Base-by-base conservation (phyloP, 768 basidiomycete genomes). In the Paxillus rubicundulus region DNA sequence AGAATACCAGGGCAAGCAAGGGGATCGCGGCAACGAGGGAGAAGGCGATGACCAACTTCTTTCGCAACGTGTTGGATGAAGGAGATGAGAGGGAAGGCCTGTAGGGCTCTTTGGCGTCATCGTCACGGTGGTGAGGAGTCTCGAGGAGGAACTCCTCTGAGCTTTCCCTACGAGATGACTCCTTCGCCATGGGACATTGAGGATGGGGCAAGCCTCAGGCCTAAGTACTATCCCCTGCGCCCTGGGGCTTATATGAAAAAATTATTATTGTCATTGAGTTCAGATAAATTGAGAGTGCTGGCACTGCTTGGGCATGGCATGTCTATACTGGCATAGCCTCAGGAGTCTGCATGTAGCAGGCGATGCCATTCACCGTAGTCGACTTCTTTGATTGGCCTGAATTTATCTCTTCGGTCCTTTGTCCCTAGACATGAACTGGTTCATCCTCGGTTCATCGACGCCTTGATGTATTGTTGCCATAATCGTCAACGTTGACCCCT, bases 11-110 rank as follows among this genome's bases (percentile, higher is more conserved):
- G 21, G 53, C 44, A 33, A 50, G 53, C 14, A 77, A 55, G 12
- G 73, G 64, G 34, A 65, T 49, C 7, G 66, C 41, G 17, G 63
- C 58, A n/a, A 75, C 59, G 12, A 65, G 55, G 10, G 62, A 20
- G 36, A 41, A 52, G 1, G 32, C 18, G n/a, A 32, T 45, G n/a
- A 40, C 24, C 21, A 45, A 21, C 28, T 34, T 20, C 20, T 34
- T 20, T 41, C 32, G 51, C 1, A 5, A 32, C 13, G 32, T 50
- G 17, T 47, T 28, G 20, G 14, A 40, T 14, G 21, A 27, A 17
- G 41, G 32, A 12, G 49, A 43, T 30, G 47, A 3, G 47, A 33
- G 24, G 13, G 14, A 36, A 20, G 14, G 42, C 7, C 36, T 41
- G 20, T 18, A 56, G 38, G 49, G 50, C 27, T 51, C 45, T 30